A percentile compares a stretch with the other conserved stretches of the same genome.
phyloP scores from a whole-genome alignment of 2,329 filamentous ascomycete species.

The Diaporthe citrichinensis region DNA sequence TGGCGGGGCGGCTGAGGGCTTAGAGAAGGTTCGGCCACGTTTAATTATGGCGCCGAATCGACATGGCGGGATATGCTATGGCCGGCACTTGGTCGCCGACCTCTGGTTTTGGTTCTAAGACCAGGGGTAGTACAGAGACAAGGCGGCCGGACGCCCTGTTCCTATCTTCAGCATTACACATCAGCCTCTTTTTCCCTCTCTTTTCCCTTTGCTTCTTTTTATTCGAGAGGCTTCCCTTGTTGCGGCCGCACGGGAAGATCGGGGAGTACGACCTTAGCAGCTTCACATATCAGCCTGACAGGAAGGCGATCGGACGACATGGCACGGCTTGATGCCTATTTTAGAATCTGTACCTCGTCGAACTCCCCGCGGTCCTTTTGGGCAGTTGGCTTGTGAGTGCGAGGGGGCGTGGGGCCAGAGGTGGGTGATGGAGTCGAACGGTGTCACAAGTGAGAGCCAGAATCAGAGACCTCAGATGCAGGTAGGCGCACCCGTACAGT shows the following conservation, averaged over 20 bases:
- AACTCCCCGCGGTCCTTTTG: neutral
- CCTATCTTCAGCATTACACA: conserved; percentile 16
- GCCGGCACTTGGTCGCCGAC: conserved; percentile 32
- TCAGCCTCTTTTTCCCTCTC: neutral
- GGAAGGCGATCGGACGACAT: conserved; percentile 19
- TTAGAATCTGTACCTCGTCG: neutral
- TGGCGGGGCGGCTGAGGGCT: neutral
- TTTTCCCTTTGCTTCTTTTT: neutral
- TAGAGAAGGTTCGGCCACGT: neutral
- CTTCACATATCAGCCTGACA: conserved; percentile 8
- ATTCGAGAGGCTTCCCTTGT: neutral
- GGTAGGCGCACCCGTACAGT: conserved; percentile 47
- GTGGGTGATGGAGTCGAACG: neutral
- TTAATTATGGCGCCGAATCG: conserved; percentile 10
- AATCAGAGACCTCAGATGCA: conserved; percentile 43
- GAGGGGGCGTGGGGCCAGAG: neutral
- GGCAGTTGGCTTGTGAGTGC: neutral
- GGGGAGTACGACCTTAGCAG: conserved; percentile 21
- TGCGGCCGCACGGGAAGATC: conserved; percentile 33
- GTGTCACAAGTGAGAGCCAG: conserved; percentile 31
- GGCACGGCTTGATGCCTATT: conserved; percentile 21
- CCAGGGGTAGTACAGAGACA: conserved; percentile 29
- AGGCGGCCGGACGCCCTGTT: conserved; percentile 24
- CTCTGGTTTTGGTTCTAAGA: conserved; percentile 23
- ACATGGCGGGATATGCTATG: neutral